Base-by-base conservation (phyloP, 495 filamentous ascomycete species). In the Ascobolus immersus region DNA sequence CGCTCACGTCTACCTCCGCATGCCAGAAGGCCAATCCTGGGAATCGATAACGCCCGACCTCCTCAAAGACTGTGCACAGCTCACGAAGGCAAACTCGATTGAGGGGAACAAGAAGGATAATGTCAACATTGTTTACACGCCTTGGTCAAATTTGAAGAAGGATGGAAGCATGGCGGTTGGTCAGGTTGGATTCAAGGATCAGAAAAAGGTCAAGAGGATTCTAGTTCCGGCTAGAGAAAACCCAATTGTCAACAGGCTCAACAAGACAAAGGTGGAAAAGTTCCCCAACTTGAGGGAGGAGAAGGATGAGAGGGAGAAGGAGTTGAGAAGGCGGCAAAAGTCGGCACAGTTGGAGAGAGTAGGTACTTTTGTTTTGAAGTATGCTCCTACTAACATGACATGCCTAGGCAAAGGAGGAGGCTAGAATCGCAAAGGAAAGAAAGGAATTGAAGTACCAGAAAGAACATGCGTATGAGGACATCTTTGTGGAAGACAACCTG, bases 81-180 rank as follows among this genome's bases (percentile, higher is more conserved):
- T 96, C 34, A 96, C 86, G 32, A 96, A 96, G 55, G 82, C 86
- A 33, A 96, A 96, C 55, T 93, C 82, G 21, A 96, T 96, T 45
- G 86, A 96, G 89, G 74, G 86, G 37, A 96, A 94, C 57, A 96
- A 96, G 56, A 93, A 93, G 56, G 86, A 94, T 46, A 94, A 94
- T 53, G 62, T 94, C 39, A 89, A 77, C 11, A 55, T 96, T 36
- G 82, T 96, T 43, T 96, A 94, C 55, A 96, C 86, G 2, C 89
- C 86, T 13, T 94, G 89, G 89, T 76, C 78, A 25, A 96, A 96
- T 48, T 70, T 96, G 4, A 71, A 75, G 52, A 96, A 94, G 50
- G 77, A 86, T 43, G 82, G 81, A n/a, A 73, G 68, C 45, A 96
- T 96, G 86, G 81, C 79, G 3, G 71, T 69, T 3, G 86, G 86